Evolutionary conservation across 495 filamentous ascomycete genomes (phyloP).

Genomic region (Gamarada debralockiae): DNA sequence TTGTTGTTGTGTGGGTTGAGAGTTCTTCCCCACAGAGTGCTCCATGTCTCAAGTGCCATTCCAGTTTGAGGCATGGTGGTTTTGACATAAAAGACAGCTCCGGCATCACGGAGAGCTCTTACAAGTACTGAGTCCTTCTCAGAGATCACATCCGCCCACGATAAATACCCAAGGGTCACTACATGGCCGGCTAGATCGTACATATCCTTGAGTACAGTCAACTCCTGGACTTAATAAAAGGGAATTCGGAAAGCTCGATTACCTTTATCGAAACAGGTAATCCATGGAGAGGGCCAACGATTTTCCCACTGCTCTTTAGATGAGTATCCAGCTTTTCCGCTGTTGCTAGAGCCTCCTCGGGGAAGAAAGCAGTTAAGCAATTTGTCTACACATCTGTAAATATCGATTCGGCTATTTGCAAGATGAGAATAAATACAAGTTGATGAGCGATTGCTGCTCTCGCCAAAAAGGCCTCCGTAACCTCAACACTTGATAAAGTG

Average conservation of each 20-base stretch:
- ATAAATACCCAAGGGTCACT: slow-evolving; percentile 47
- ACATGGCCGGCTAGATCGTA: slow-evolving; percentile 10
- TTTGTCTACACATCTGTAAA: background rate
- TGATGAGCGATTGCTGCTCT: slow-evolving; percentile 56
- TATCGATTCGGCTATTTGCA: slow-evolving; percentile 25
- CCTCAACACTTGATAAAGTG: slow-evolving; percentile 34
- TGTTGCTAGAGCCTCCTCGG: slow-evolving; percentile 50
- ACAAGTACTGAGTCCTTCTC: slow-evolving; percentile 2
- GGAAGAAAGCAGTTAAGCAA: slow-evolving; percentile 36
- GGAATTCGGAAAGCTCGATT: no score
- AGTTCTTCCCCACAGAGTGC: slow-evolving; percentile 27
- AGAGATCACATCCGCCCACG: slow-evolving; percentile 6
- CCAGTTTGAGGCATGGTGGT: slow-evolving; percentile 34
- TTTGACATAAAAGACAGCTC: slow-evolving; percentile 52
- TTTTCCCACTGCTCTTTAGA: slow-evolving; percentile 36
- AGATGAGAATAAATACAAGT: slow-evolving; percentile 55
- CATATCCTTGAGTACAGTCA: slow-evolving; percentile 40
- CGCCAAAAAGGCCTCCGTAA: slow-evolving; percentile 36
- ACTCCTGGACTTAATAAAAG: no score
- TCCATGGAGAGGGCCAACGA: slow-evolving; percentile 59
- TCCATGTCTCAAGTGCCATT: slow-evolving; percentile 19
- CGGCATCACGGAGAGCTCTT: slow-evolving; percentile 39
- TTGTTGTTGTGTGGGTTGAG: slow-evolving; percentile 44
- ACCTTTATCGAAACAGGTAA: slow-evolving; percentile 50
- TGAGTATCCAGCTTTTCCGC: slow-evolving; percentile 53